These are phyloP conservation scores for Salix viminalis DNA, from an alignment of 345 rosid species.

Conservation along the genomic window DNA sequence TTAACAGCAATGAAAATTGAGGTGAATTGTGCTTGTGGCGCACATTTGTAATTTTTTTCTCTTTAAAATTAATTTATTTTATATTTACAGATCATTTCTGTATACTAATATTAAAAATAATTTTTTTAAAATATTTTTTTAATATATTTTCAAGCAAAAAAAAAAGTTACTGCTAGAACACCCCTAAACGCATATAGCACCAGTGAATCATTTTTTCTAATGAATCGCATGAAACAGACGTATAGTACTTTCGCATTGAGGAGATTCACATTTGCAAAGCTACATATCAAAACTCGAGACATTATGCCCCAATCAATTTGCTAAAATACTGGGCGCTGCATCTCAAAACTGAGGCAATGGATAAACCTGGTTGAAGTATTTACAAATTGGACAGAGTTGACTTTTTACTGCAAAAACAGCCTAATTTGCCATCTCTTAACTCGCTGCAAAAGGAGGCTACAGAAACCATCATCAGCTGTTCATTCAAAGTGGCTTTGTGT, in stretches of 20 bases:
- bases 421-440: conserved; percentile 16
- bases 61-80: too few species aligned
- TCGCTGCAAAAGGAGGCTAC: conserved; percentile 7
- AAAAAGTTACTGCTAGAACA: too few species aligned
- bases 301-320: conserved; percentile 12
- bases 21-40: too few species aligned
- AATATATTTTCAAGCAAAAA: too few species aligned
- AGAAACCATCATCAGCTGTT: conserved; percentile 16
- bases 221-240: too few species aligned
- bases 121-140: too few species aligned
- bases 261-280: background rate
- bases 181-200: too few species aligned
- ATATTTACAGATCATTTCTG: too few species aligned
- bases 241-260: background rate
- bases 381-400: conserved; percentile 17
- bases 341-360: conserved; percentile 15
- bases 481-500: background rate
- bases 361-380: conserved; percentile 16
- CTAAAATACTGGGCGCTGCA: background rate
- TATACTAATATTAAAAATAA: too few species aligned
- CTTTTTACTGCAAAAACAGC: conserved; percentile 1
- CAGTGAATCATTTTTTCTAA: too few species aligned
- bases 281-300: background rate
- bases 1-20: background rate
- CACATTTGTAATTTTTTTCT: too few species aligned